Conservation (phyloP, 2,329 filamentous ascomycete genomes). For the Calonectria leucothoes region DNA sequence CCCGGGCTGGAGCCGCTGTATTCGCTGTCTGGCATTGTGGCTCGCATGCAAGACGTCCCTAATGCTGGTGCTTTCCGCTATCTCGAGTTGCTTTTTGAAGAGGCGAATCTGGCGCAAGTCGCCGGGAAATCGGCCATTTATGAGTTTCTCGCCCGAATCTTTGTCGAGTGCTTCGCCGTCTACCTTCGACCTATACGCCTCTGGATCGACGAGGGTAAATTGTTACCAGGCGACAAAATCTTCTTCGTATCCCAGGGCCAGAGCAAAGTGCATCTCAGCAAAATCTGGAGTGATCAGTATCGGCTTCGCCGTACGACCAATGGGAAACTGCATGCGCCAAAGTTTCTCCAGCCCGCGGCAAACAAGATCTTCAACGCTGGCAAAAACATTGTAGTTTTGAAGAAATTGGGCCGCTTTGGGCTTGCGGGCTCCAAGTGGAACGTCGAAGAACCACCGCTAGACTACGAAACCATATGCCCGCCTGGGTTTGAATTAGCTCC, state of each 20-base stretch:
- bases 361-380: slow-evolving; percentile 85
- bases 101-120: slow-evolving; percentile 76
- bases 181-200: slow-evolving; percentile 83
- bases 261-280: slow-evolving; percentile 67
- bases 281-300: slow-evolving; percentile 83
- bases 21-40: slow-evolving; percentile 71
- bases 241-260: slow-evolving; percentile 79
- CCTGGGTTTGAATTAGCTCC: slow-evolving; percentile 64
- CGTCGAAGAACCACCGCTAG: slow-evolving; percentile 59
- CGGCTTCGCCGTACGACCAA: slow-evolving; percentile 70
- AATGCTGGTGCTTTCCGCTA: slow-evolving; percentile 73
- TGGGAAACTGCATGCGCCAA: slow-evolving; percentile 75
- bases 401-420: slow-evolving; percentile 71
- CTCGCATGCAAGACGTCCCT: slow-evolving; percentile 62
- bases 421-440: slow-evolving; percentile 42
- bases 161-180: slow-evolving; percentile 84
- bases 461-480: slow-evolving; percentile 68
- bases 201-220: slow-evolving; percentile 87
- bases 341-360: slow-evolving; percentile 77
- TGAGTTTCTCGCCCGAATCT: slow-evolving; percentile 72
- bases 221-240: slow-evolving; percentile 72
- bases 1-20: slow-evolving; percentile 65
- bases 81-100: slow-evolving; percentile 81
- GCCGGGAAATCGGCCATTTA: slow-evolving; percentile 73
- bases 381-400: slow-evolving; percentile 89